Evolutionary conservation across 768 basidiomycete species (phyloP).

Genomic region (Amanita exitialis): DNA sequence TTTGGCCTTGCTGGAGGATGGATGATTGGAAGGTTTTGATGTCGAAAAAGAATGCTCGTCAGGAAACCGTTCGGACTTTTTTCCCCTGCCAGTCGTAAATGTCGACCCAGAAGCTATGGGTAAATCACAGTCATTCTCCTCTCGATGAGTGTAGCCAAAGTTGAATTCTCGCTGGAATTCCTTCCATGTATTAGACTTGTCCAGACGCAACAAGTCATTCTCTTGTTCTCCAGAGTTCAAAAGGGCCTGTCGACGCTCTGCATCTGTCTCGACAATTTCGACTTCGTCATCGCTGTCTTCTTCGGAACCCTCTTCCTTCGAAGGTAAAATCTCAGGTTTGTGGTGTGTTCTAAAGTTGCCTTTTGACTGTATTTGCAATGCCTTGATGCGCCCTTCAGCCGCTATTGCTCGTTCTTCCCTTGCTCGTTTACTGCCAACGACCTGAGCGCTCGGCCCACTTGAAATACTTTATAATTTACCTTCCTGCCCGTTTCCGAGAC

Average conservation of each 20-base stretch:
- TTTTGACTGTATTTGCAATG: constrained; percentile 25
- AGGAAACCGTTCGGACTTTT: constrained; percentile 8
- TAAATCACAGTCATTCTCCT: constrained; percentile 15
- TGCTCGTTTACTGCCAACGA: constrained; percentile 53
- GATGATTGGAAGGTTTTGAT: not conserved
- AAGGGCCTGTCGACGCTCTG: constrained; percentile 41
- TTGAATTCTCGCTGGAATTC: constrained; percentile 44
- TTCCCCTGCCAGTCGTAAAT: constrained; percentile 12
- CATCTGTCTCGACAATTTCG: constrained; percentile 29
- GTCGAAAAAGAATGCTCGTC: not conserved
- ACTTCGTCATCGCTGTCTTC: constrained; percentile 17
- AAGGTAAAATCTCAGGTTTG: not conserved
- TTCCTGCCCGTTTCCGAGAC: constrained; percentile 62
- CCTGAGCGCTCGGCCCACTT: not conserved
- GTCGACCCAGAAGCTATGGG: constrained; percentile 25
- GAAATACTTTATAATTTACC: constrained; percentile 25
- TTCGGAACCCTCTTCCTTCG: constrained; percentile 8
- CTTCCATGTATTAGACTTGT: constrained; percentile 23
- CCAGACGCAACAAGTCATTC: constrained; percentile 27
- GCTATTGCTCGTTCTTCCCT: constrained; percentile 72
- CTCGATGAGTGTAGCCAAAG: constrained; percentile 18
- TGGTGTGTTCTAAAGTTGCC: constrained; percentile 10
- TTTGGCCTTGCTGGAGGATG: not conserved
- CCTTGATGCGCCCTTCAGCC: constrained; percentile 50
- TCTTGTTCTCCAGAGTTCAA: constrained; percentile 31